Base-by-base conservation (phyloP, 257 asterid species). In the Galeopsis tetrahit region DNA sequence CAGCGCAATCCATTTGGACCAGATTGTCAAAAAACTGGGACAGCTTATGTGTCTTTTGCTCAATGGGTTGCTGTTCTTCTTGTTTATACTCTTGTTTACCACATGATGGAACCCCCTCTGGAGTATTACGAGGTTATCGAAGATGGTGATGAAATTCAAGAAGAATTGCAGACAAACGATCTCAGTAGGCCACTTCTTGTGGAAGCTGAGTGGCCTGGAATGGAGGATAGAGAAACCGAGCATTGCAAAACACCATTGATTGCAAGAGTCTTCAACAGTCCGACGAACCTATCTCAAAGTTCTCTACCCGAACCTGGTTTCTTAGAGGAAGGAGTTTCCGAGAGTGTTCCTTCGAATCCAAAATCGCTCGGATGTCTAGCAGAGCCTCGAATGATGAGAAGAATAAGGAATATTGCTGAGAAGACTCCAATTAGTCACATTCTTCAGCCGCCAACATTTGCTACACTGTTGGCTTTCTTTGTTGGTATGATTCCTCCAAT, bases 171-270 rank as follows among this genome's bases (percentile, higher is more conserved):
- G 1, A 60, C 89, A 0, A 90, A 85, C 53, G 82, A 93, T 74
- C 88, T 86, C 0, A 93, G 98, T 62, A 73, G 94, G 74, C 97
- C 99, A 6, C 96, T 91, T 72, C 91, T 94, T 6, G 96, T 94
- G 36, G 97, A 94, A 81, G 99, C 99, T 1, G 99, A 94, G 76
- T 94, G 99, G 98, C 98, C 99, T 1, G 99, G 99, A 66, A 91
- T 94, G 92, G 95, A 89, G 73, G 98, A 90, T 57, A 79, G 82
- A 59, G 99, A 91, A 77, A 91, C 93, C 0, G 95, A 73, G 86
- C 80, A 94, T 58, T 88, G 99, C 76, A 94, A 90, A 53, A 87
- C 93, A 0, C 97, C 97, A 10, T 69, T 94, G 11, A 89, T 94
- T 9, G 97, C 97, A 0, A 78, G 83, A 60, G 77, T 92, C 49